phyloP scores from a whole-genome alignment of 805 yeast species.

The Ogataea polymorpha region DNA sequence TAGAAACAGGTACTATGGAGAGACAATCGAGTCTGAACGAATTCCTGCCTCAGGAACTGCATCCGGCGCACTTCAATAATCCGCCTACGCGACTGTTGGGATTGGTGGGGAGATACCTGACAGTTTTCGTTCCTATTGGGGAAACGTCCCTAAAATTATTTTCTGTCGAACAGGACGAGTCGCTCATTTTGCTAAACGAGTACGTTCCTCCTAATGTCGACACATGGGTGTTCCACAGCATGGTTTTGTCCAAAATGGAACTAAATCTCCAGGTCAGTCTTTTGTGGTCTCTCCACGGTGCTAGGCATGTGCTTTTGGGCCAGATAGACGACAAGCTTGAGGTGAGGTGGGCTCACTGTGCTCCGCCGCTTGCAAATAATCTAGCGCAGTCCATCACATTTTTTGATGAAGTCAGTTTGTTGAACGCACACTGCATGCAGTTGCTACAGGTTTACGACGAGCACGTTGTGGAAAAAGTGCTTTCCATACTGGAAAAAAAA shows the following conservation, averaged over 20 bases:
- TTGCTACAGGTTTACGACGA: conserved; percentile 49
- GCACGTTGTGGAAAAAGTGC: conserved; percentile 48
- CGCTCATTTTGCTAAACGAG: conserved; percentile 10
- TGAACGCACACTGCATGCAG: conserved; percentile 39
- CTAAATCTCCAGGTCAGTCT: conserved; percentile 20
- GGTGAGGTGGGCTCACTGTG: conserved; percentile 16
- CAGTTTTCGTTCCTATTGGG: conserved; percentile 29
- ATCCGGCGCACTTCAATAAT: conserved; percentile 17
- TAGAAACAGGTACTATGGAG: conserved; percentile 32
- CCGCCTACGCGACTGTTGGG: conserved; percentile 21
- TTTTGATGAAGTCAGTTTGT: conserved; percentile 7
- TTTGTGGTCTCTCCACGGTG: conserved; percentile 25
- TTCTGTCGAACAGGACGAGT: conserved; percentile 13
- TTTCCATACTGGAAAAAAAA: conserved; percentile 15
- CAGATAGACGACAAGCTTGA: conserved; percentile 6
- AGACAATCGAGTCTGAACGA: conserved; percentile 23
- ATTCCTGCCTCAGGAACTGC: conserved; percentile 21
- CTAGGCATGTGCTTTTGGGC: conserved; percentile 22
- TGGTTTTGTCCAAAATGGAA: conserved; percentile 9
- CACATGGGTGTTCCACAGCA: conserved; percentile 28
- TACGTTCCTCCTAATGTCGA: conserved; percentile 17
- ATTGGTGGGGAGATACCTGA: conserved; percentile 13
- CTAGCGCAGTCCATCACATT: conserved; percentile 13
- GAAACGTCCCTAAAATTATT: conserved; percentile 22
- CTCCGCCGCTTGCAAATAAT: conserved; percentile 9